phyloP scores from a whole-genome alignment of 306 rosid species.

The Pueraria montana region DNA sequence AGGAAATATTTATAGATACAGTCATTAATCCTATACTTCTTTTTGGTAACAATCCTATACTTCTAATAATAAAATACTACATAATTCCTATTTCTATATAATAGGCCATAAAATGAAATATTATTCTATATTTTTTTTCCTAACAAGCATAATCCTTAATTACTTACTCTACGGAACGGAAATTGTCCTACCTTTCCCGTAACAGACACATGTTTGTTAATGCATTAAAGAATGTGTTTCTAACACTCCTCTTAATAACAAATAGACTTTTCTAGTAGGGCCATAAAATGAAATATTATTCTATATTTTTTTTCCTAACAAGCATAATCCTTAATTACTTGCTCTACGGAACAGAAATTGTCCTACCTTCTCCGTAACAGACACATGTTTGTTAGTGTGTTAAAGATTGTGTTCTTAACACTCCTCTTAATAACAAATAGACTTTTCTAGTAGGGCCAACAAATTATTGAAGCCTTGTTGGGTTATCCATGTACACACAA shows the following conservation, averaged over 20 bases:
- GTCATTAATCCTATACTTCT: background rate
- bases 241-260: too few relatives aligned
- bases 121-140: background rate
- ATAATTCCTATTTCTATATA: background rate
- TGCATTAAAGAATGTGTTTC: too few relatives aligned
- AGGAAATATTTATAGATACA: background rate
- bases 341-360: background rate
- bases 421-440: too few relatives aligned
- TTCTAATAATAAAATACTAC: background rate
- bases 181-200: background rate
- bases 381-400: too few relatives aligned
- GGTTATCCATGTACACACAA: background rate
- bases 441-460: background rate
- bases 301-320: background rate
- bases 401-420: too few relatives aligned
- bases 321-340: background rate
- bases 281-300: background rate
- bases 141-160: background rate
- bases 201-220: too few relatives aligned
- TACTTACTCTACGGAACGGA: background rate
- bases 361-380: background rate
- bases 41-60: too few relatives aligned
- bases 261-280: too few relatives aligned
- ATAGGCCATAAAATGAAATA: background rate
- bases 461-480: slow-evolving; percentile 26